phyloP scores from a whole-genome alignment of 345 rosid species.

The Euclidium syriacum region DNA sequence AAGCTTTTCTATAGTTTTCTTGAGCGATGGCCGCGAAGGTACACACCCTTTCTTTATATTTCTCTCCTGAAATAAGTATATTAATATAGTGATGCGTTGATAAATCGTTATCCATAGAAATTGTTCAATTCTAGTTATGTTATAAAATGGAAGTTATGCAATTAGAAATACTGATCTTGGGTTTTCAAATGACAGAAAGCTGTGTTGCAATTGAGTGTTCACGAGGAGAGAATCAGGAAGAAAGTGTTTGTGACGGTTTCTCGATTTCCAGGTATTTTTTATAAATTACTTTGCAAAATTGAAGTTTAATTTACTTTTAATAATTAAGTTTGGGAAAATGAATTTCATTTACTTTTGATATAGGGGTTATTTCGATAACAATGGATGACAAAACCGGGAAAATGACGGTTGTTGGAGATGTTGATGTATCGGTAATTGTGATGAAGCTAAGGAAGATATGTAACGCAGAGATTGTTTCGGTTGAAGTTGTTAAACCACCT shows the following conservation, averaged over 20 bases:
- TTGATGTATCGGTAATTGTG: slow-evolving; percentile 40
- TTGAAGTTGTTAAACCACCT: slow-evolving; percentile 56
- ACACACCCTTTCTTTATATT: background rate
- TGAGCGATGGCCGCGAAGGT: slow-evolving; percentile 12
- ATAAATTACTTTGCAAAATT: background rate
- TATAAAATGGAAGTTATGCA: background rate
- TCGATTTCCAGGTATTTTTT: slow-evolving; percentile 39
- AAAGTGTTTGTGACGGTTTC: slow-evolving; percentile 51
- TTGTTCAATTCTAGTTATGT: background rate
- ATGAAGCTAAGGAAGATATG: slow-evolving; percentile 53
- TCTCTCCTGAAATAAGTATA: background rate
- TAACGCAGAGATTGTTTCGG: slow-evolving; percentile 41
- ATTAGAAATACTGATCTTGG: background rate
- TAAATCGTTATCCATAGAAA: background rate
- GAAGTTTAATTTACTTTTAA: background rate
- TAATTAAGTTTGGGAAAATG: background rate
- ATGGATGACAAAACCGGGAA: slow-evolving; percentile 60
- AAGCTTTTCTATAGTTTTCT: background rate
- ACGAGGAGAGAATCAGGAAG: slow-evolving; percentile 40
- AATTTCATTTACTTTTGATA: background rate
- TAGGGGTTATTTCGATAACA: slow-evolving; percentile 46
- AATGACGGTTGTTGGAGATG: slow-evolving; percentile 49
- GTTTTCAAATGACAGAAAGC: slow-evolving; percentile 42
- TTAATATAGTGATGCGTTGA: background rate
- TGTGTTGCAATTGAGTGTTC: slow-evolving; percentile 43